phyloP scores from a whole-genome alignment of 371 early-diverging fungal genomes.

The Rhizopus arrhizus region DNA sequence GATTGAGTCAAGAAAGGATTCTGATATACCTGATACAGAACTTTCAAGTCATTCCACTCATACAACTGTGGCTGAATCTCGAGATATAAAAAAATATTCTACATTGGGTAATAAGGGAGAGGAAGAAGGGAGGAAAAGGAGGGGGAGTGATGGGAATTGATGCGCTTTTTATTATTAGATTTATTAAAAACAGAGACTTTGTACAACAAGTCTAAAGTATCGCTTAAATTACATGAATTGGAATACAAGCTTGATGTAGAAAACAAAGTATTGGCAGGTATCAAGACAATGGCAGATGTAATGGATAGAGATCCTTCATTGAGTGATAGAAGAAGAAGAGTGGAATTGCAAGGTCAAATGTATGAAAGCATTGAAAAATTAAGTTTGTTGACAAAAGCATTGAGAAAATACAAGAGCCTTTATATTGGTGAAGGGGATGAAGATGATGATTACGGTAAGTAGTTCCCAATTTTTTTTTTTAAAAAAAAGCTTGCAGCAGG shows the following conservation, averaged over 20 bases:
- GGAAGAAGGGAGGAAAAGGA: no score
- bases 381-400: constrained; percentile 74
- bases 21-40: constrained; percentile 10
- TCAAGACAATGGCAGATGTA: constrained; percentile 60
- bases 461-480: background rate
- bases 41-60: background rate
- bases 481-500: no score
- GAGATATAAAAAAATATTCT: constrained; percentile 39
- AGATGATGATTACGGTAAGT: constrained; percentile 43
- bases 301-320: constrained; percentile 44
- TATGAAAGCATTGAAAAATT: constrained; percentile 84
- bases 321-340: constrained; percentile 58
- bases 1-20: constrained; percentile 20
- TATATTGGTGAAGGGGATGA: constrained; percentile 76
- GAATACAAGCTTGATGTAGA: constrained; percentile 90
- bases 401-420: constrained; percentile 83
- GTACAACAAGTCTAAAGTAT: constrained; percentile 83
- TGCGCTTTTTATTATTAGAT: constrained; percentile 37
- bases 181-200: constrained; percentile 74
- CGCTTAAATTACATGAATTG: constrained; percentile 82
- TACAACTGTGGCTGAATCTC: background rate
- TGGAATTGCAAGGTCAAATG: constrained; percentile 69
- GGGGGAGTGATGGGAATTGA: no score
- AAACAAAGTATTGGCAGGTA: constrained; percentile 83
- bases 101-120: constrained; percentile 38